Evolutionary conservation across 129 eudicot species (phyloP), one percentile per base, ranked within the genome.

Genomic region (Lactuca saligna): DNA sequence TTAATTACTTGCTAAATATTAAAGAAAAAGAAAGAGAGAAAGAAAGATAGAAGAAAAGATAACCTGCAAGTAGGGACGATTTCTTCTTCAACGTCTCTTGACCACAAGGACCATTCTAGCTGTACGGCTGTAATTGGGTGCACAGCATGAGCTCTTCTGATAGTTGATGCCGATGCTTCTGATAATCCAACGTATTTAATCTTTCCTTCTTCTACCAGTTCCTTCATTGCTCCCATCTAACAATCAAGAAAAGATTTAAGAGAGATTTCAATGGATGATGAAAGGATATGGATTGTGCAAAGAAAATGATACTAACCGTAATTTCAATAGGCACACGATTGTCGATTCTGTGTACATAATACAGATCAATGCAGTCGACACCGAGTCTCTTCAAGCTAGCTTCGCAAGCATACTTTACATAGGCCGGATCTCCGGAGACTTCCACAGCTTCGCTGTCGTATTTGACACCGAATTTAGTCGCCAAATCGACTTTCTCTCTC

Each of bases 131-230:
- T 79, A 20, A 83, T 48, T 14, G 87, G 87, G 42, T 83, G 94
- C 46, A 87, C 85, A 14, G 87, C 94, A 63, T 87, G 87, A 2
- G 94, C 94, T 76, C 94, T 87, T 80, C 89, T 83, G 41, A 87
- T 84, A 39, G 89, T 87, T 42, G 88, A 61, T 35, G 89, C 87
- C 3, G 85, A 87, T 39, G 44, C 44, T 8, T 87, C 94, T 3
- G 94, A 87, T 37, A 87, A 67, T 65, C 94, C 94, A 32, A 84
- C 20, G 38, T 87, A 83, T 63, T 87, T 87, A 13, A 87, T 76
- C 66, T 81, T 87, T 7, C 89, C 94, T 68, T 87, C 93, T 72
- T 83, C 88, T 20, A 83, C 93, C 34, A 83, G 73, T 54, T 79
- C 83, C 58, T 83, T 86, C 8, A 86, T 72, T 74, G 84, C 94